Base-by-base conservation (phyloP, 2,329 filamentous ascomycete species). In the Colletotrichum lentis region DNA sequence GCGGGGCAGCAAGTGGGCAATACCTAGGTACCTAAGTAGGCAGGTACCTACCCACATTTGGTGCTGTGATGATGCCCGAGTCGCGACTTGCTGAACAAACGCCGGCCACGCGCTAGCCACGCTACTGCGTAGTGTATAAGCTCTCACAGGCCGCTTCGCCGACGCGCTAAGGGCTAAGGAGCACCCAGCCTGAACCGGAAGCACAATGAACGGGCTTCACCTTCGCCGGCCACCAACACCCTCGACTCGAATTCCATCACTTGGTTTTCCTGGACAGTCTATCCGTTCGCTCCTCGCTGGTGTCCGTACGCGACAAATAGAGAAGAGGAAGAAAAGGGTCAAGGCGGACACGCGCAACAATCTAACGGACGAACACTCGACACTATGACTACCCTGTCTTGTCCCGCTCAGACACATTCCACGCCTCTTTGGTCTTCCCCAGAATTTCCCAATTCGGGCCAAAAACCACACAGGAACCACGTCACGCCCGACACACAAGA, bases 171-270 rank as follows among this genome's bases (percentile, higher is more conserved):
- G 12, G 22, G 37, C 60, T 64, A 50, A 55, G 18, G n/a, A 27
- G 47, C 64, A 46, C 47, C 31, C 64, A 47, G 58, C 62, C 65
- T 68, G 65, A 65, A 68, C 65, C 58, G 49, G 65, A 64, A 60
- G 56, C 65, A 60, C 55, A 60, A 55, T 35, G 62, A 65, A 68
- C 62, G 55, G 61, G 27, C 53, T 24, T 37, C 20, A 41, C 7
- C 35, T 24, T 35, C 27, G 24, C 24, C 31, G 31, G 35, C 31
- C 59, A 52, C 57, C 52, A 46, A 49, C 52, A 46, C 44, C 37
- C 47, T 37, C 49, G 11, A 37, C 16, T 44, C 27, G 24, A 20
- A 2, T 20, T 31, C 27, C 35, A 37, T n/a, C 14, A 2, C n/a
- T 16, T 16, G 18, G 27, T 18, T 20, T 22, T 35, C 35, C n/a